These are phyloP conservation scores for Linnemannia hyalina DNA, from an alignment of 192 early-diverging fungal genomes.

Conservation along the genomic window DNA sequence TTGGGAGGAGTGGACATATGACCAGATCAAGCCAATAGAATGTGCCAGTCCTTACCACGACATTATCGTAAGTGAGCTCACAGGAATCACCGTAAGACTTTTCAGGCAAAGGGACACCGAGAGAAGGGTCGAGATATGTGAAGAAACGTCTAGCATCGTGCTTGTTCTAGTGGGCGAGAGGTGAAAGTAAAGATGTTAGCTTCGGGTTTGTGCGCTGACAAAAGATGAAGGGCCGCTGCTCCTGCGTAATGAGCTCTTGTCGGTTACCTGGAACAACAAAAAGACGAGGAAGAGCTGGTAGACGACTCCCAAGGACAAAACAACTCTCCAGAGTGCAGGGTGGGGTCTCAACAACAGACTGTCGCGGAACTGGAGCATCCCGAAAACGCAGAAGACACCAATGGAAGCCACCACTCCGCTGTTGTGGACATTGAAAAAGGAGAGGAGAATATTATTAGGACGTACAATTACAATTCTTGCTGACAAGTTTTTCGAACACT, in stretches of 20 bases:
- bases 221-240: not conserved
- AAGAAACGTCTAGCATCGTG: constrained; percentile 85
- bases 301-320: constrained; percentile 85
- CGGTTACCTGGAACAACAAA: constrained; percentile 86
- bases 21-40: constrained; percentile 14
- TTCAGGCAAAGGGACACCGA: constrained; percentile 90
- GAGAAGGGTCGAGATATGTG: constrained; percentile 80
- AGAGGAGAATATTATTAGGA: not conserved
- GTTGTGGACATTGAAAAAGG: not conserved
- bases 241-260: not conserved
- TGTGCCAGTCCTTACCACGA: constrained; percentile 67
- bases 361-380: constrained; percentile 91
- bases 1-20: not conserved
- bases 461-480: not conserved
- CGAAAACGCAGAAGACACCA: constrained; percentile 80
- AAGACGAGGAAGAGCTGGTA: constrained; percentile 94
- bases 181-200: not conserved
- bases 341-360: constrained; percentile 96
- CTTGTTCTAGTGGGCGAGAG: constrained; percentile 75
- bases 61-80: constrained; percentile 79
- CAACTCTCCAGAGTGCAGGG: constrained; percentile 92
- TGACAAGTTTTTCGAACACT: not conserved
- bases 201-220: not conserved
- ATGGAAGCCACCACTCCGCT: constrained; percentile 65
- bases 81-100: constrained; percentile 93